Evolutionary conservation across 805 yeast genomes (phyloP), one percentile per base, ranked within the genome.

Genomic region (Millerago galiae): DNA sequence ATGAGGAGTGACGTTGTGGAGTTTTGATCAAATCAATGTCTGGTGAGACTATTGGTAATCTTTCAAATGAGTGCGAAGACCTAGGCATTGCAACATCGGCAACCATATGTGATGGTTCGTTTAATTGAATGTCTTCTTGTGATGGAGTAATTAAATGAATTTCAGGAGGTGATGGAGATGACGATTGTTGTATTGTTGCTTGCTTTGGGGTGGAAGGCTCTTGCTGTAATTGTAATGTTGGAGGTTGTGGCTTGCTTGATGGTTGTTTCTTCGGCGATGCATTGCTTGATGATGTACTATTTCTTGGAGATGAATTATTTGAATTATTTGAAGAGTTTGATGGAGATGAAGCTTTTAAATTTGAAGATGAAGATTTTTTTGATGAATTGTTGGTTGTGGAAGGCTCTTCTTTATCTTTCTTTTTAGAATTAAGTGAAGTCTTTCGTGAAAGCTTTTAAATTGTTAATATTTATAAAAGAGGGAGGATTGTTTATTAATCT

Each of bases 1-100:
- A 86, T 25, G 95, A 85, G 40, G 91, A 83, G 61, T 91, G 98
- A 59, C 98, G 79, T 58, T 85, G 88, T 17, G 97, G 96, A 2
- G 84, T 74, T 59, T 80, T 74, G 40, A 90, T 83, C 52, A 90
- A 73, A 56, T 90, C 98, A 44, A 90, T 72, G 51, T 86, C 87
- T 47, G 75, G 71, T 51, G 83, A 70, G 29, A 83, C 83, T 3
- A 82, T 70, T 8, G 79, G 75, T 43, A 78, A 63, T 54, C 75
- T 70, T 56, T 72, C 86, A 56, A 72, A 71, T 27, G 76, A 75
- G 53, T 71, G 77, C 30, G 79, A 67, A 9, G 72, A 63, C 36
- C 67, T 61, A 44, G 74, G 70, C 45, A 65, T 63, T 39, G 47
- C 37, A 27, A 49, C 47, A 35, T 55, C 49, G 16, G 40, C 25